These are phyloP conservation scores for Hondaea fermentalgiana DNA, from an alignment of 108 stramenopile genomes.

Conservation along the genomic window DNA sequence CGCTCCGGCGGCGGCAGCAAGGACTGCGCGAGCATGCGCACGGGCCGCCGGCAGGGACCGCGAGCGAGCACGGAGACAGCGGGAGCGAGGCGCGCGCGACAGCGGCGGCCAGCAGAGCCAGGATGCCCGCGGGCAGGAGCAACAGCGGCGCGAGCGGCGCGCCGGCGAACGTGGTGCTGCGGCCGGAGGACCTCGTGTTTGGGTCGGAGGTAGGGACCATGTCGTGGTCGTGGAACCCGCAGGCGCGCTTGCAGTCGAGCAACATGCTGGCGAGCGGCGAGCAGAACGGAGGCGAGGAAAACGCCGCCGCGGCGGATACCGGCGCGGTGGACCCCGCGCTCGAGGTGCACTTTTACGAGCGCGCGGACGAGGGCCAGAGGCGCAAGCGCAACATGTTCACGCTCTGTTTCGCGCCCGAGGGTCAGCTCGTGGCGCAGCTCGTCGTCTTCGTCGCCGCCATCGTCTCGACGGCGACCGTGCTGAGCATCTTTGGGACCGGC, in stretches of 20 bases:
- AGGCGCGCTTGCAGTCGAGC: neutral
- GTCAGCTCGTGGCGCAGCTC: neutral
- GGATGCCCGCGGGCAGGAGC: neutral
- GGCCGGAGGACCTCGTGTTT: neutral
- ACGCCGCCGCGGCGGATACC: too few relatives aligned
- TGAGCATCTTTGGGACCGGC: neutral
- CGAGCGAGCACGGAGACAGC: too few relatives aligned
- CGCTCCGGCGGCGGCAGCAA: too few relatives aligned
- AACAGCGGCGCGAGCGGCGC: neutral
- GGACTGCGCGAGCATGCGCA: too few relatives aligned
- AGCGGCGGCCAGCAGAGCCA: neutral
- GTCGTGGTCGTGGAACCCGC: neutral
- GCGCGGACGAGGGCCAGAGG: neutral
- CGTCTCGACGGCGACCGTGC: neutral
- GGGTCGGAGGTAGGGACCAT: neutral
- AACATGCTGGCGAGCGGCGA: neutral
- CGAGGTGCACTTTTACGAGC: neutral
- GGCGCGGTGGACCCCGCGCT: neutral
- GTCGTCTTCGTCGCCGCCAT: neutral
- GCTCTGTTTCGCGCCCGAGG: neutral
- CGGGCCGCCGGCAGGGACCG: too few relatives aligned
- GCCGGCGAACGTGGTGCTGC: neutral
- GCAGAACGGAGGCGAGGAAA: too few relatives aligned
- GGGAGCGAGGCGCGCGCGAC: too few relatives aligned
- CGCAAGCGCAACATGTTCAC: neutral